Evolutionary conservation across 2,329 filamentous ascomycete genomes (phyloP).

Genomic region (Diaporthe velutina): DNA sequence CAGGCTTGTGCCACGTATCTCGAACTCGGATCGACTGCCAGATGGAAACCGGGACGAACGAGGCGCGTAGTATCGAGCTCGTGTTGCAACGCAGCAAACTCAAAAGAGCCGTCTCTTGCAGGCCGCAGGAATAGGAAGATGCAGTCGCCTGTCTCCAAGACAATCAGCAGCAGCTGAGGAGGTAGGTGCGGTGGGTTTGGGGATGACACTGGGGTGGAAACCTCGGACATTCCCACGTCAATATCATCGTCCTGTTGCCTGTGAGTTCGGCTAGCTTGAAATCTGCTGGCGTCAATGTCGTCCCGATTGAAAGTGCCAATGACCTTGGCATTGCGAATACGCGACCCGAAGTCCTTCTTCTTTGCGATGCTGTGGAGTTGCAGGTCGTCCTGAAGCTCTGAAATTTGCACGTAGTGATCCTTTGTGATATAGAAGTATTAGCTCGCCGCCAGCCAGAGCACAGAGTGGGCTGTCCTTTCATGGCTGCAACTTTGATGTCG

Average conservation of each 20-base stretch:
- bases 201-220: slow-evolving; percentile 37
- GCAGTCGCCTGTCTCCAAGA: slow-evolving; percentile 79
- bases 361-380: slow-evolving; percentile 81
- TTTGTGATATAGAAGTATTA: slow-evolving; percentile 47
- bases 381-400: slow-evolving; percentile 77
- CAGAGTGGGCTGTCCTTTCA: not conserved
- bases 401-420: slow-evolving; percentile 86
- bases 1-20: slow-evolving; percentile 78
- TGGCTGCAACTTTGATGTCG: slow-evolving; percentile 8
- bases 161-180: slow-evolving; percentile 84
- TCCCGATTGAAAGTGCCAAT: slow-evolving; percentile 67
- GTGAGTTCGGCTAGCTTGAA: slow-evolving; percentile 29
- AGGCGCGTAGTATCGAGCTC: slow-evolving; percentile 57
- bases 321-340: slow-evolving; percentile 83
- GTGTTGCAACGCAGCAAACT: slow-evolving; percentile 66
- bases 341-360: slow-evolving; percentile 82
- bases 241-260: slow-evolving; percentile 55
- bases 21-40: slow-evolving; percentile 84
- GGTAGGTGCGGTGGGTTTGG: slow-evolving; percentile 60
- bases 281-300: slow-evolving; percentile 45
- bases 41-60: slow-evolving; percentile 71
- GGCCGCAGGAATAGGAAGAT: slow-evolving; percentile 80
- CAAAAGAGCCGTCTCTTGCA: slow-evolving; percentile 58
- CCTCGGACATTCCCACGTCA: slow-evolving; percentile 50
- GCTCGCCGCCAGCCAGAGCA: slow-evolving; percentile 41